Percentiles rank a stretch among this genome's conserved stretches.
Conservation (phyloP, 2,329 filamentous ascomycete genomes). For the Aspergillus spinulosporus region DNA sequence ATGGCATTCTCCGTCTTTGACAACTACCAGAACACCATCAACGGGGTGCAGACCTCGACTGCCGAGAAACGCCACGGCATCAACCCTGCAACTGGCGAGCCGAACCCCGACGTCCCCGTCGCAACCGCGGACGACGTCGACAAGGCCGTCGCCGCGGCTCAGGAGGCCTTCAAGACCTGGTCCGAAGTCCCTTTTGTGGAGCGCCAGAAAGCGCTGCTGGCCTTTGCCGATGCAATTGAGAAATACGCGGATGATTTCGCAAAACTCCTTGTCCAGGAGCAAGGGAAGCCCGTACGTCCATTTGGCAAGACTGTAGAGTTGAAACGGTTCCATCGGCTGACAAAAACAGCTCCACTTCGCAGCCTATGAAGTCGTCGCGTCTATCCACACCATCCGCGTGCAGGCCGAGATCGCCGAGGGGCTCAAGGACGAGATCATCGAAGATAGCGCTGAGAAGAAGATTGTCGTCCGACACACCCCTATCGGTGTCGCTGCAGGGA, state of each 20-base stretch:
- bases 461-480: slow-evolving; percentile 41
- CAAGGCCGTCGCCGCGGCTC: slow-evolving; percentile 51
- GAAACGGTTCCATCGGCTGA: not conserved
- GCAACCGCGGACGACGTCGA: slow-evolving; percentile 53
- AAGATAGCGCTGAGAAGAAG: slow-evolving; percentile 46
- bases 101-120: slow-evolving; percentile 55
- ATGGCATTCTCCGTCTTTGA: slow-evolving; percentile 17
- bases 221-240: slow-evolving; percentile 39
- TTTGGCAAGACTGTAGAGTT: too few relatives aligned
- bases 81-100: slow-evolving; percentile 54
- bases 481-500: slow-evolving; percentile 50
- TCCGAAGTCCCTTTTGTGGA: slow-evolving; percentile 36
- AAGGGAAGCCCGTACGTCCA: slow-evolving; percentile 37
- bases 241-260: slow-evolving; percentile 37
- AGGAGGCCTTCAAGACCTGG: slow-evolving; percentile 53
- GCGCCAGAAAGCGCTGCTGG: slow-evolving; percentile 33
- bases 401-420: slow-evolving; percentile 13
- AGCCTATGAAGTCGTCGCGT: slow-evolving; percentile 26
- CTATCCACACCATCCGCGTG: slow-evolving; percentile 23
- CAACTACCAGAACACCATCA: slow-evolving; percentile 55
- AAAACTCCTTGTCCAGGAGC: slow-evolving; percentile 44
- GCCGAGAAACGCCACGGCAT: slow-evolving; percentile 50
- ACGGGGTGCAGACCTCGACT: slow-evolving; percentile 50
- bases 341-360: slow-evolving; percentile 25
- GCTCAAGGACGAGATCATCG: slow-evolving; percentile 46